Percentiles rank a stretch among this genome's conserved stretches.
phyloP scores from a whole-genome alignment of 2,329 filamentous ascomycete genomes.

The Colletotrichum eleusines region DNA sequence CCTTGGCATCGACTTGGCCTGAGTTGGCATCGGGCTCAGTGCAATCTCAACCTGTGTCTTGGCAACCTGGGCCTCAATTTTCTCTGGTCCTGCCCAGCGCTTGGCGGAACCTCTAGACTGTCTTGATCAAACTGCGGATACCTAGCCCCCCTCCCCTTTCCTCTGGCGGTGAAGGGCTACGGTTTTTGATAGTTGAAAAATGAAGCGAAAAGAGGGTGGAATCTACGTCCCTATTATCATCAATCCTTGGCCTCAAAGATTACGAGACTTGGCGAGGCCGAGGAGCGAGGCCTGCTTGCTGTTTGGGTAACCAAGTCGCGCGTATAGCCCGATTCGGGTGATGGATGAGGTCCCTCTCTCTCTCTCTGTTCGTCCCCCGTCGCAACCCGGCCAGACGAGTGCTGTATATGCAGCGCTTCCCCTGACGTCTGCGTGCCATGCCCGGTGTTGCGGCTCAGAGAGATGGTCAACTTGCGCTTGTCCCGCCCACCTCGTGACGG shows the following conservation, averaged over 20 bases:
- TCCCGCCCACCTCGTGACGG: neutral
- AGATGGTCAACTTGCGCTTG: neutral
- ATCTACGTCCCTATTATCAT: too few species aligned
- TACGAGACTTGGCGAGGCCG: neutral
- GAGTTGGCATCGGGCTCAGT: neutral
- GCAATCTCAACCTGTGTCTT: neutral
- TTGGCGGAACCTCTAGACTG: constrained; percentile 1
- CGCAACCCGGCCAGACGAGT: neutral
- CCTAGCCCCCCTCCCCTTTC: too few species aligned
- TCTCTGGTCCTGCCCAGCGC: neutral
- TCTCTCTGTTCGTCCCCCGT: neutral
- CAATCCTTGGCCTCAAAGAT: neutral
- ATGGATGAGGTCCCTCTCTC: too few species aligned
- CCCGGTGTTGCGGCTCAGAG: neutral
- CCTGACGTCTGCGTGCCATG: neutral
- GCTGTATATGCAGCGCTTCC: too few species aligned
- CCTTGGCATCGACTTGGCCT: neutral
- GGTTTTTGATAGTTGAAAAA: neutral
- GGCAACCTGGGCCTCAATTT: constrained; percentile 8
- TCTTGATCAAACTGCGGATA: neutral
- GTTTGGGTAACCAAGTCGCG: neutral
- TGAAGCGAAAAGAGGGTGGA: neutral
- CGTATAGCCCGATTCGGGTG: neutral
- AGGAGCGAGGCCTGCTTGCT: neutral
- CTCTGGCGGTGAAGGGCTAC: neutral